Evolutionary conservation across 164 flowering plant genomes (phyloP).

Genomic region (Umbellularia californica): DNA sequence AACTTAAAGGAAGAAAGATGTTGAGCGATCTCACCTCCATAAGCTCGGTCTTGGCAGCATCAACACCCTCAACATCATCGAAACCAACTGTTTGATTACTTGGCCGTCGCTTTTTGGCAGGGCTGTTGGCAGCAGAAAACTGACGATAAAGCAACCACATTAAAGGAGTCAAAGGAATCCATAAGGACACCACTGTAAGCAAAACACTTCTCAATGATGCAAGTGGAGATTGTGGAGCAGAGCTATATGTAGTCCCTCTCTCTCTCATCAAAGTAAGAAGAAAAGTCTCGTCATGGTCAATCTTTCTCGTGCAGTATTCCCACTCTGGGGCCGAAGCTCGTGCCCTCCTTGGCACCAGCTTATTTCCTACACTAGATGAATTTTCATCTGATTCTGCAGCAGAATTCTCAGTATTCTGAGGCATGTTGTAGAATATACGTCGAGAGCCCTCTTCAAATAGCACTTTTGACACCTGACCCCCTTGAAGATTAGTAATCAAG

Average conservation of each 20-base stretch:
- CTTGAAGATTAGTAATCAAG: constrained; percentile 58
- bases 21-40: constrained; percentile 63
- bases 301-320: constrained; percentile 84
- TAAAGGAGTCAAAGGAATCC: constrained; percentile 90
- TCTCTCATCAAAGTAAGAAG: constrained; percentile 88
- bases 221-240: constrained; percentile 78
- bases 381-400: constrained; percentile 18
- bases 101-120: constrained; percentile 69
- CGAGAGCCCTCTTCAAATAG: constrained; percentile 91
- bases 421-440: constrained; percentile 56
- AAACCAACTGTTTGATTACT: constrained; percentile 58
- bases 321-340: constrained; percentile 47
- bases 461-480: constrained; percentile 62
- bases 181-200: constrained; percentile 68
- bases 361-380: background rate
- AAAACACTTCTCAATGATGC: constrained; percentile 56
- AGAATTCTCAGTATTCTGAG: constrained; percentile 18
- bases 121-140: constrained; percentile 74
- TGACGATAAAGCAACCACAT: constrained; percentile 97
- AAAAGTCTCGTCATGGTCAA: constrained; percentile 85
- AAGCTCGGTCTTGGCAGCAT: constrained; percentile 85
- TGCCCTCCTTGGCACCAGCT: constrained; percentile 7
- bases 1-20: background rate
- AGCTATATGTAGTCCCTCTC: constrained; percentile 66
- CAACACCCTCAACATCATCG: constrained; percentile 98